Conservation (phyloP, 1,284 basidiomycete genomes). For the Veloboletus limbatus region DNA sequence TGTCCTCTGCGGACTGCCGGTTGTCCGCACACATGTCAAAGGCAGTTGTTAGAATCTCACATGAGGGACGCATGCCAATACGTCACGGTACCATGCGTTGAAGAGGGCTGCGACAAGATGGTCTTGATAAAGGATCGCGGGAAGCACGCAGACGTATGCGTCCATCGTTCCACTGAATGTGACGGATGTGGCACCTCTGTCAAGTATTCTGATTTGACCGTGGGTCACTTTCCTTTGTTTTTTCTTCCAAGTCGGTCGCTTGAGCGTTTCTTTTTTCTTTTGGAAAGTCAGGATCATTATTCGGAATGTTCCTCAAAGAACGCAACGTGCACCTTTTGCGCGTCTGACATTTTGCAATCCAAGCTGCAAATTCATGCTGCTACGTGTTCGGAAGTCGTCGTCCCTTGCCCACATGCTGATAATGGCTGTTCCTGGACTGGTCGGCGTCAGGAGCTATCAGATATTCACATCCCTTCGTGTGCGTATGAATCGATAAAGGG, state of each 20-base stretch:
- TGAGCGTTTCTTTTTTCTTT: slow-evolving; percentile 3
- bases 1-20: slow-evolving; percentile 61
- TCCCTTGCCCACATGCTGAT: slow-evolving; percentile 48
- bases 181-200: slow-evolving; percentile 38
- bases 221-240: slow-evolving; percentile 24
- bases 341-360: slow-evolving; percentile 35
- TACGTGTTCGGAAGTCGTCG: slow-evolving; percentile 38
- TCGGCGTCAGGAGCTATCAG: slow-evolving; percentile 38
- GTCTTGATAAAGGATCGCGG: slow-evolving; percentile 46
- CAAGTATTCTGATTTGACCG: slow-evolving; percentile 36
- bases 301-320: slow-evolving; percentile 37
- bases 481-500: slow-evolving; percentile 61
- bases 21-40: slow-evolving; percentile 65
- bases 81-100: slow-evolving; percentile 53
- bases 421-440: slow-evolving; percentile 60
- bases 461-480: slow-evolving; percentile 48
- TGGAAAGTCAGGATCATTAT: slow-evolving; percentile 35
- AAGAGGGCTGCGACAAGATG: slow-evolving; percentile 43
- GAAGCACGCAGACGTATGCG: slow-evolving; percentile 36
- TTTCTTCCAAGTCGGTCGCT: neutral
- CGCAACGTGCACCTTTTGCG: slow-evolving; percentile 41
- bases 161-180: slow-evolving; percentile 36
- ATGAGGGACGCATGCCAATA: slow-evolving; percentile 60
- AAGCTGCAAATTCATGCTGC: slow-evolving; percentile 36
- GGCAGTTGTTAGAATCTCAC: slow-evolving; percentile 67